Evolutionary conservation across 1,284 basidiomycete species (phyloP), one percentile per base, ranked within the genome.

Genomic region (Ganoderma sp.): DNA sequence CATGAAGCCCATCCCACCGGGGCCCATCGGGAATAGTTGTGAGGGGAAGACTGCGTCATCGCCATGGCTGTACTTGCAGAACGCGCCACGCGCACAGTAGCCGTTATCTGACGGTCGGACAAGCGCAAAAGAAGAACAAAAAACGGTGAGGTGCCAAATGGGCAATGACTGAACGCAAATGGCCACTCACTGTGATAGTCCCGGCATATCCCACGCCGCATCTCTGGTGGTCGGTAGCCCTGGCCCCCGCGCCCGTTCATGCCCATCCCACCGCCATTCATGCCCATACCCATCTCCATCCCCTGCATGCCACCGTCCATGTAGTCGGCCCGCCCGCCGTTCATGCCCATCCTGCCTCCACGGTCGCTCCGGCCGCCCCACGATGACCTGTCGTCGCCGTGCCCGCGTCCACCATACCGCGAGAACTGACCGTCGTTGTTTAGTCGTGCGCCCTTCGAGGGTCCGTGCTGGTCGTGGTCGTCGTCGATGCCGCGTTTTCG

Each of bases 11-110:
- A 90, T 78, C n/a, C 71, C 70, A 19, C 73, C 78, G 14, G 74
- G 67, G 68, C 81, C 84, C 83, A 90, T 85, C 17, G 88, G 84
- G 72, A 88, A 90, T 34, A 92, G 74, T 70, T 88, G 88, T 0
- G 84, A 83, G 0, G 91, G 92, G 8, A 92, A 82, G 63, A 94
- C 87, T 32, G 92, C 91, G 75, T 93, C 91, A 2, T 92, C 91
- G 42, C 92, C 94, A 75, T 99, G 97, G 73, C 94, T 95, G 78
- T 89, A 98, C 77, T 94, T 95, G 85, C 97, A 99, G 69, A 86
- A 86, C n/a, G 87, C 90, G 48, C 97, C 97, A 37, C 96, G 90
- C 63, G 94, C 88, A 76, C 97, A 99, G 79, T 91, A 98, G 1
- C 97, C 95, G 71, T 90, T 90, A 77, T 96, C 94, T 96, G 50